Conservation (phyloP, 176 grass and related monocot species). For the Carex parvula region DNA sequence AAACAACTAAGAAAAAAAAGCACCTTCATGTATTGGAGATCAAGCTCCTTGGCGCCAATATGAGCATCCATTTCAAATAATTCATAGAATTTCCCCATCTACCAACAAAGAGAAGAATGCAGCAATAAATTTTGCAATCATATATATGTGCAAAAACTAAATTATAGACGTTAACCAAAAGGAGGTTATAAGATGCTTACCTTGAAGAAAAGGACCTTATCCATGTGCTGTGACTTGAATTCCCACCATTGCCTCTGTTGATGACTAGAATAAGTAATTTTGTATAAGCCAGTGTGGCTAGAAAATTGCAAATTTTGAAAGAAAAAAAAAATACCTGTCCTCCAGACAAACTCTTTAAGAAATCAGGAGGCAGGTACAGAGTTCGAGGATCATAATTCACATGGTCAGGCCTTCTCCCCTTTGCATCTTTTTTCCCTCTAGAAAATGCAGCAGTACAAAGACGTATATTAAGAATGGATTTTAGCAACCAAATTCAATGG, state of each 20-base stretch:
- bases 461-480: constrained; percentile 7
- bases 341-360: constrained; percentile 71
- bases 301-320: constrained; percentile 15
- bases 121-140: constrained; percentile 21
- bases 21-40: constrained; percentile 99
- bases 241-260: constrained; percentile 99
- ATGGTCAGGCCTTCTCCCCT: constrained; percentile 55
- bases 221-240: constrained; percentile 96
- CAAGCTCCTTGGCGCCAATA: constrained; percentile 84
- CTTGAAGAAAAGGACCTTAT: constrained; percentile 98
- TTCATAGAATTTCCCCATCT: constrained; percentile 99
- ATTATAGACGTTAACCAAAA: not conserved
- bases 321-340: constrained; percentile 54
- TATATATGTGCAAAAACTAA: constrained; percentile 3
- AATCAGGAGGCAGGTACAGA: constrained; percentile 66
- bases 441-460: constrained; percentile 22
- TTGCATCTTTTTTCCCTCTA: constrained; percentile 73
- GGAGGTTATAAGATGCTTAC: constrained; percentile 38
- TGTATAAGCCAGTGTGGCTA: not conserved
- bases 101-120: constrained; percentile 29
- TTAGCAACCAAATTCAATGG: not conserved
- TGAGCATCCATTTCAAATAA: constrained; percentile 98
- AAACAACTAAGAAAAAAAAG: not conserved
- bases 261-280: constrained; percentile 30
- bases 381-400: constrained; percentile 71